phyloP scores from a whole-genome alignment of 148 eudicot species.

The Vaccinium macrocarpon region DNA sequence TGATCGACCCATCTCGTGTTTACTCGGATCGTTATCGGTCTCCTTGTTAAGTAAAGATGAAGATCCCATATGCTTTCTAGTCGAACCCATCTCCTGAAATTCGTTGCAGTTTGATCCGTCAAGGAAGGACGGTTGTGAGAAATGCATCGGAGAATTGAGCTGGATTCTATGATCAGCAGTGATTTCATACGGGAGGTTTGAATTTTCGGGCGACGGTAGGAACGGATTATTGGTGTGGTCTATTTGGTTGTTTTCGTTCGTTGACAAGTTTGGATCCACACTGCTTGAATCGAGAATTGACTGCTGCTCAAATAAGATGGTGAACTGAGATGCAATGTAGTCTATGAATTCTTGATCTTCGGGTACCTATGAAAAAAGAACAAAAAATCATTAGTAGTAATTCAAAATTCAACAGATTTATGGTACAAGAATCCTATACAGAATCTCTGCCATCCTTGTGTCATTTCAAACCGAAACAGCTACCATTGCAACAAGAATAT shows the following conservation, averaged over 20 bases:
- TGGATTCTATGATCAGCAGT: conserved; percentile 27
- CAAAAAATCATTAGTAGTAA: background rate
- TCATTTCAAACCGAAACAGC: background rate
- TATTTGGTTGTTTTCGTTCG: conserved; percentile 20
- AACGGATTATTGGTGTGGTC: conserved; percentile 24
- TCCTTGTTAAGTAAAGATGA: background rate
- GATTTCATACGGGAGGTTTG: conserved; percentile 32
- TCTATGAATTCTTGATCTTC: conserved; percentile 73
- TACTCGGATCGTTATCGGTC: conserved; percentile 13
- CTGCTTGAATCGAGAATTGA: conserved; percentile 31
- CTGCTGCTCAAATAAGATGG: conserved; percentile 46
- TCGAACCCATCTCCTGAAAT: background rate
- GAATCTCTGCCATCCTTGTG: background rate
- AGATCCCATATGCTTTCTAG: background rate
- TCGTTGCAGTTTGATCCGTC: background rate
- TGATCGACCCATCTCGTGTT: conserved; percentile 37
- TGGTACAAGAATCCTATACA: background rate
- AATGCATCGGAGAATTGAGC: conserved; percentile 34
- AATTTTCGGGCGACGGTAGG: conserved; percentile 20
- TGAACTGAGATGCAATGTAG: conserved; percentile 60
- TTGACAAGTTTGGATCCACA: conserved; percentile 29
- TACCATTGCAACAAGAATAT: background rate
- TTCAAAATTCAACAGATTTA: background rate
- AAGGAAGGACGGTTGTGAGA: conserved; percentile 30
- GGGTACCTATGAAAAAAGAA: conserved; percentile 42